Percentiles rank a stretch among this genome's conserved stretches.
These are phyloP conservation scores for Raphanus sativus DNA, from an alignment of 345 rosid genomes.

Conservation along the genomic window DNA sequence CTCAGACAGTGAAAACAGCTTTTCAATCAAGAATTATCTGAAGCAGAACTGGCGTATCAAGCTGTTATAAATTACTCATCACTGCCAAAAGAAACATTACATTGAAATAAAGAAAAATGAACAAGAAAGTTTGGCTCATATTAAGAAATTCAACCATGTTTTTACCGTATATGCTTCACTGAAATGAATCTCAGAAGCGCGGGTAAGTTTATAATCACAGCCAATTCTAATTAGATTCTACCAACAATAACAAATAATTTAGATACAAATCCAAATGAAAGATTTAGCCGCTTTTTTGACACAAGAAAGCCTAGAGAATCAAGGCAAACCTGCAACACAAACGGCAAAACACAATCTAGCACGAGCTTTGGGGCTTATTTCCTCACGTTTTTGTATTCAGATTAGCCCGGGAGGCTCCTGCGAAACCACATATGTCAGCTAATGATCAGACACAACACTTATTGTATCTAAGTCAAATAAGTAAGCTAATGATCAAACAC, in stretches of 20 bases:
- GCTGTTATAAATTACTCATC: constrained; percentile 52
- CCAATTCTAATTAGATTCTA: neutral
- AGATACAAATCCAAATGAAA: neutral
- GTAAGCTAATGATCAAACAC: too few relatives aligned
- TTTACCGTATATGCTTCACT: neutral
- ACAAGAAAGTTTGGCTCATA: neutral
- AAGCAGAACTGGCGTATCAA: constrained; percentile 93
- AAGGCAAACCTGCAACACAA: constrained; percentile 66
- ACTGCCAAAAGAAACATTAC: constrained; percentile 31
- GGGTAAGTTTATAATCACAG: neutral
- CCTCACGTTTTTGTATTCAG: constrained; percentile 38
- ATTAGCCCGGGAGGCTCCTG: constrained; percentile 67
- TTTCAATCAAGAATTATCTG: constrained; percentile 81
- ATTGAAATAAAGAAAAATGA: neutral
- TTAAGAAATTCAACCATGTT: neutral
- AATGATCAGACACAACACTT: neutral
- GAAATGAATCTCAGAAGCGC: neutral
- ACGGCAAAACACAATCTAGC: constrained; percentile 43
- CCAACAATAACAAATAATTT: neutral
- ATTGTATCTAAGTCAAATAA: too few relatives aligned
- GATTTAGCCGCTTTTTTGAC: constrained; percentile 32
- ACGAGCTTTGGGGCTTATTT: constrained; percentile 40
- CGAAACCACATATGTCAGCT: neutral
- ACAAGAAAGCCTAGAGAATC: constrained; percentile 22
- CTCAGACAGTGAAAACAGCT: constrained; percentile 65